Percentiles rank a stretch among this genome's conserved stretches.
Evolutionary conservation across 2,329 filamentous ascomycete genomes (phyloP).

Genomic region (Leptographium procerum): DNA sequence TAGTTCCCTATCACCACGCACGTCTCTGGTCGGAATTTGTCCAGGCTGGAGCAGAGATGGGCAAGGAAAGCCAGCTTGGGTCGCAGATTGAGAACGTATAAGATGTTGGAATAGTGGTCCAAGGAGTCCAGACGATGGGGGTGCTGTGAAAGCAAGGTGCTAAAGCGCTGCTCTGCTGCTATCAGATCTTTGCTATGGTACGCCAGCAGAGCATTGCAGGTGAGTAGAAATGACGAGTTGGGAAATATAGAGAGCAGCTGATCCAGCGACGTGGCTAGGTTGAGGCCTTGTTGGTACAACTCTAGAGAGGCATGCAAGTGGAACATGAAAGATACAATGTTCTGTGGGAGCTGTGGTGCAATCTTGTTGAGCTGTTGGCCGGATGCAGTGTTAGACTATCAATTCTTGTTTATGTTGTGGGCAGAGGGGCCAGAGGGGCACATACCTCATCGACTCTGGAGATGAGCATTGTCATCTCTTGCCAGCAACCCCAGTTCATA

Average conservation of each 20-base stretch:
- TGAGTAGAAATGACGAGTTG: conserved; percentile 76
- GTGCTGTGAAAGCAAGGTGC: conserved; percentile 68
- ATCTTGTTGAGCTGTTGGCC: conserved; percentile 58
- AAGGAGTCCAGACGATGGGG: conserved; percentile 71
- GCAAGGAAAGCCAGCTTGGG: conserved; percentile 89
- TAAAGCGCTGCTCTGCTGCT: conserved; percentile 54
- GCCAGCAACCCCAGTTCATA: conserved; percentile 97
- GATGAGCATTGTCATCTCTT: conserved; percentile 76
- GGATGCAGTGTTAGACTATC: not conserved
- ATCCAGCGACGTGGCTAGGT: conserved; percentile 61
- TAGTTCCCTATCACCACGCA: conserved; percentile 97
- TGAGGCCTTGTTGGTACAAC: conserved; percentile 73
- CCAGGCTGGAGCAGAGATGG: conserved; percentile 78
- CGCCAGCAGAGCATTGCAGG: conserved; percentile 74
- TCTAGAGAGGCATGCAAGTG: conserved; percentile 84
- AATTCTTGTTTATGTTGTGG: not conserved
- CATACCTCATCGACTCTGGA: conserved; percentile 70
- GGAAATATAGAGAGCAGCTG: conserved; percentile 80
- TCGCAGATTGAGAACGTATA: conserved; percentile 81
- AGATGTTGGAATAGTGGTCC: conserved; percentile 93
- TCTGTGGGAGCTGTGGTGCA: conserved; percentile 64
- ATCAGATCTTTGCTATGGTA: conserved; percentile 84
- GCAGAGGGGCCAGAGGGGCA: conserved; percentile 9
- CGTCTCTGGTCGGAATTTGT: conserved; percentile 93
- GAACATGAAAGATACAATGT: conserved; percentile 90